Conservation (phyloP, 208 protist genomes). For the Tritrichomonas musculus region DNA sequence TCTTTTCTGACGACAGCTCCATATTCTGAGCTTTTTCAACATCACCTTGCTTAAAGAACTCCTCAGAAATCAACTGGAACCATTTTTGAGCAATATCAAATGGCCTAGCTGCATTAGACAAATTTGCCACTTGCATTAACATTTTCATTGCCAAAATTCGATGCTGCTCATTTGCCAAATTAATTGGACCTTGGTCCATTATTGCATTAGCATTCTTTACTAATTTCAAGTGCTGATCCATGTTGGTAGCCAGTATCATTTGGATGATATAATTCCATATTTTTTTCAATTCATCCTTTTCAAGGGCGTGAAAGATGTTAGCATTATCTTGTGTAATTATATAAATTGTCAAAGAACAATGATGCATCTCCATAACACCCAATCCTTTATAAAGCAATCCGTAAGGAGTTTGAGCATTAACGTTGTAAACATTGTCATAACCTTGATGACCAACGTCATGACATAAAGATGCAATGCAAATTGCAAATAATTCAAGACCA, state of each 20-base stretch:
- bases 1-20: not conserved
- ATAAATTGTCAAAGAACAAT: slow-evolving; percentile 45
- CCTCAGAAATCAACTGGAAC: not conserved
- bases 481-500: slow-evolving; percentile 67
- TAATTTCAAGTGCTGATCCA: slow-evolving; percentile 51
- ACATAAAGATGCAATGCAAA: slow-evolving; percentile 70
- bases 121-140: not conserved
- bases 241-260: slow-evolving; percentile 56
- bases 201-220: slow-evolving; percentile 20
- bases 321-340: slow-evolving; percentile 39
- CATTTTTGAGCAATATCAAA: not conserved
- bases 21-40: not conserved
- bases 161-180: not conserved
- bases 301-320: slow-evolving; percentile 44
- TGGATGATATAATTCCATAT: slow-evolving; percentile 47
- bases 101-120: not conserved
- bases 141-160: not conserved
- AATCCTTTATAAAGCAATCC: slow-evolving; percentile 64
- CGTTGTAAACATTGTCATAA: slow-evolving; percentile 85
- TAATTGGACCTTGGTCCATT: slow-evolving; percentile 16
- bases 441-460: slow-evolving; percentile 92
- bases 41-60: slow-evolving; percentile 6
- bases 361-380: slow-evolving; percentile 59
- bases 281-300: slow-evolving; percentile 38
- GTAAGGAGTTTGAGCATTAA: slow-evolving; percentile 70